Evolutionary conservation across 2,329 filamentous ascomycete species (phyloP).

Genomic region (Botrytis hyacinthi): DNA sequence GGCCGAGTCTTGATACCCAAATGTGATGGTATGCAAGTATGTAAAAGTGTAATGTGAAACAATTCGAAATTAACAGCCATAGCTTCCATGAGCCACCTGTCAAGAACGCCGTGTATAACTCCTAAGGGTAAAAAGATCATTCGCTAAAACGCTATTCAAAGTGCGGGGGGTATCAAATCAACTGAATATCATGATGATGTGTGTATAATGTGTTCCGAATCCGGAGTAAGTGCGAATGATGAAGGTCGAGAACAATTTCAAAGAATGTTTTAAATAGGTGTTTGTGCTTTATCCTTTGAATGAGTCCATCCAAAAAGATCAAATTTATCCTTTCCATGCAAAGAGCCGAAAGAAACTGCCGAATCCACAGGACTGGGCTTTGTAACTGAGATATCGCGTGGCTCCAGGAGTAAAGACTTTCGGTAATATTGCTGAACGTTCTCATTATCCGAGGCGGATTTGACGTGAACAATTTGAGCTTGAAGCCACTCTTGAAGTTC

Average conservation of each 20-base stretch:
- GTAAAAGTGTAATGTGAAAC: constrained; percentile 11
- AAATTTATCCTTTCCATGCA: constrained; percentile 48
- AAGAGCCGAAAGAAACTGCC: constrained; percentile 26
- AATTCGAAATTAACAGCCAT: constrained; percentile 5
- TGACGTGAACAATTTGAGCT: constrained; percentile 72
- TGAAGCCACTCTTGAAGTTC: constrained; percentile 95
- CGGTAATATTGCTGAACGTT: constrained; percentile 66
- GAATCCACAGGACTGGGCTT: constrained; percentile 35
- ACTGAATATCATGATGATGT: constrained; percentile 28
- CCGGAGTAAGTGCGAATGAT: constrained; percentile 13
- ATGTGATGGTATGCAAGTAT: constrained; percentile 14
- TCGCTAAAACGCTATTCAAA: constrained; percentile 42
- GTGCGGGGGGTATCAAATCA: constrained; percentile 39
- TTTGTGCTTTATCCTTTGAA: constrained; percentile 33
- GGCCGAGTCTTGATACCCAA: constrained; percentile 11
- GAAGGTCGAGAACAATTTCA: background rate
- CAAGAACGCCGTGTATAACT: constrained; percentile 13
- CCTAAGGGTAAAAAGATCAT: constrained; percentile 27
- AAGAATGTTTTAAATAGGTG: constrained; percentile 16
- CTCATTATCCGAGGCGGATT: constrained; percentile 51
- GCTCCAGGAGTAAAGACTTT: constrained; percentile 65
- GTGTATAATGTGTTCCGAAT: constrained; percentile 17
- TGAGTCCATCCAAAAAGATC: constrained; percentile 53
- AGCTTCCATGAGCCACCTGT: background rate
- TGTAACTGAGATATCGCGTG: constrained; percentile 44